Conservation (phyloP, 805 yeast genomes). For the Myxozyma sirexii region DNA sequence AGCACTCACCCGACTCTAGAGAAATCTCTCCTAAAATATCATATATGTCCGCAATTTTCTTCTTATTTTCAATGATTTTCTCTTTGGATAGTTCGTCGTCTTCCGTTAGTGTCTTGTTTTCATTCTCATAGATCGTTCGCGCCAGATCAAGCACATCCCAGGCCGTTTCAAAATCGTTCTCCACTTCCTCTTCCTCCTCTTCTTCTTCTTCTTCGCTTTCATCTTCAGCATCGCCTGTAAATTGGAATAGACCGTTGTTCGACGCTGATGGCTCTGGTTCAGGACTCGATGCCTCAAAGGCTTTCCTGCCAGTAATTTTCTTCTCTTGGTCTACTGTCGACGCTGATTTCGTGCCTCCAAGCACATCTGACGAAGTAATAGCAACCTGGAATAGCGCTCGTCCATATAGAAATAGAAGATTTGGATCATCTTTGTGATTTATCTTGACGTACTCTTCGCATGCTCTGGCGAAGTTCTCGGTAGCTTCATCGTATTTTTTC, state of each 20-base stretch:
- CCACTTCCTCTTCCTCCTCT: slow-evolving; percentile 42
- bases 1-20: slow-evolving; percentile 58
- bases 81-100: slow-evolving; percentile 35
- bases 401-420: slow-evolving; percentile 74
- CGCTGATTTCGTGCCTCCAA: slow-evolving; percentile 54
- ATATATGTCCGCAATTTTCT: slow-evolving; percentile 70
- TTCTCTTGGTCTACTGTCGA: slow-evolving; percentile 16
- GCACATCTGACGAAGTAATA: slow-evolving; percentile 69
- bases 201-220: slow-evolving; percentile 43
- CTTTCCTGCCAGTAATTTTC: slow-evolving; percentile 32
- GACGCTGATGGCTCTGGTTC: slow-evolving; percentile 39
- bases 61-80: slow-evolving; percentile 44
- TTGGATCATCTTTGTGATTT: slow-evolving; percentile 69
- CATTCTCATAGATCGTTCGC: slow-evolving; percentile 61
- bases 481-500: slow-evolving; percentile 68
- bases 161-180: slow-evolving; percentile 79
- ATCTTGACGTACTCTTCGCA: slow-evolving; percentile 58
- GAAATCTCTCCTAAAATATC: slow-evolving; percentile 88
- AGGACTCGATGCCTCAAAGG: slow-evolving; percentile 33
- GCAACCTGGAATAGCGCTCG: slow-evolving; percentile 78
- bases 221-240: slow-evolving; percentile 38
- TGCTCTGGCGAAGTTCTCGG: slow-evolving; percentile 70
- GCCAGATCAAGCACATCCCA: slow-evolving; percentile 84
- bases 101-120: slow-evolving; percentile 41
- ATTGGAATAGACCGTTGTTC: slow-evolving; percentile 26